Evolutionary conservation across 495 filamentous ascomycete genomes (phyloP).

Genomic region (Cladorrhinum samala): DNA sequence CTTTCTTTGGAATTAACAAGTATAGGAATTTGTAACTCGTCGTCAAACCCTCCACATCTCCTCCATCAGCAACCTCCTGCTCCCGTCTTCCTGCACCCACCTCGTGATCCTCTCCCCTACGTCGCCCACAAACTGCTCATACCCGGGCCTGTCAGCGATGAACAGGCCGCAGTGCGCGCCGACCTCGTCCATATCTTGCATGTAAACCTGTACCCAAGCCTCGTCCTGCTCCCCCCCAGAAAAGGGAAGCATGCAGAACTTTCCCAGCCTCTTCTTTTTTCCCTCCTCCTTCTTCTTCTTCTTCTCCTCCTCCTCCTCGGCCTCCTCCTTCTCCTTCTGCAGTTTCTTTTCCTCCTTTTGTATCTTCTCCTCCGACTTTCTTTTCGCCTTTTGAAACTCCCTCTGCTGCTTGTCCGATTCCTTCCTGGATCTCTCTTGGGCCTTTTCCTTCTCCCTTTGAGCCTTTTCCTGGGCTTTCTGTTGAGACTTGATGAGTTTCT

Average conservation of each 20-base stretch:
- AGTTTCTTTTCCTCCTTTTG: constrained; percentile 32
- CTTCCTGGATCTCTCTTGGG: constrained; percentile 37
- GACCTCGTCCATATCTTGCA: constrained; percentile 80
- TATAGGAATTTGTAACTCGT: no score
- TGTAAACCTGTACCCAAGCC: constrained; percentile 69
- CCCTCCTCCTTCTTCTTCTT: constrained; percentile 20
- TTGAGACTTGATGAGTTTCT: constrained; percentile 50
- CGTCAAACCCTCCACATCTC: constrained; percentile 6
- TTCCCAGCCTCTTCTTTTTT: constrained; percentile 53
- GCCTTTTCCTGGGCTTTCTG: constrained; percentile 30
- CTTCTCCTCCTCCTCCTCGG: constrained; percentile 14
- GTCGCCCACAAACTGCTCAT: constrained; percentile 72
- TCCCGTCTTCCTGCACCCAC: constrained; percentile 61
- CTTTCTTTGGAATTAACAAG: no score
- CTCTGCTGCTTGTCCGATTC: constrained; percentile 12
- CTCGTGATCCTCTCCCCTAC: constrained; percentile 60
- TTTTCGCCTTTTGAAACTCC: constrained; percentile 13
- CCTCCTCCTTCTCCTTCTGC: constrained; percentile 7
- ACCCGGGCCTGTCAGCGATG: constrained; percentile 56
- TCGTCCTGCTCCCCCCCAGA: constrained; percentile 50
- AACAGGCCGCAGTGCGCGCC: constrained; percentile 82
- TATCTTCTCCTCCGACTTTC: constrained; percentile 11
- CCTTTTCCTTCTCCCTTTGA: constrained; percentile 15
- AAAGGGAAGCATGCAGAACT: constrained; percentile 77
- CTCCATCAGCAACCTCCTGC: constrained; percentile 26